Evolutionary conservation across 139 green algal species (phyloP).

Genomic region (Chara braunii): DNA sequence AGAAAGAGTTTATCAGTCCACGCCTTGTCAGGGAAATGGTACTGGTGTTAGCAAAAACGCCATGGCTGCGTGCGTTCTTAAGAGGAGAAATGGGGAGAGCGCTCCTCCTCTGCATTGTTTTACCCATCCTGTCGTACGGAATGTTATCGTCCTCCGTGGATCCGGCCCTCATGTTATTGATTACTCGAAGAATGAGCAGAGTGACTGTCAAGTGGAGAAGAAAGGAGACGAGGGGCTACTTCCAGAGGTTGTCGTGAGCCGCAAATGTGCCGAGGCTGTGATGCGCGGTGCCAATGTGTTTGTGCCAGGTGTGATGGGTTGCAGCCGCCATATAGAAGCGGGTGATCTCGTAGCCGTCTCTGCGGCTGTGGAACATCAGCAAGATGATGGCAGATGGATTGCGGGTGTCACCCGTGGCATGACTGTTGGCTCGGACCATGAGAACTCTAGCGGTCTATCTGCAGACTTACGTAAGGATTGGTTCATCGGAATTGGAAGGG

Average conservation of each 20-base stretch:
- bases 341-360: slow-evolving; percentile 69
- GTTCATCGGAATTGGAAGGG: slow-evolving; percentile 58
- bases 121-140: slow-evolving; percentile 12
- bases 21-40: too few species aligned
- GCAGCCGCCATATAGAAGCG: slow-evolving; percentile 44
- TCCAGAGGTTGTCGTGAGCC: slow-evolving; percentile 61
- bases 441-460: not conserved
- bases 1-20: too few species aligned
- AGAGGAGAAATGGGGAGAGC: too few species aligned
- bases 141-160: slow-evolving; percentile 23
- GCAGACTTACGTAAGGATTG: slow-evolving; percentile 37
- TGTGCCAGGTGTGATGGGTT: slow-evolving; percentile 62
- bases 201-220: not conserved
- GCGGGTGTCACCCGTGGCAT: slow-evolving; percentile 53
- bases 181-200: slow-evolving; percentile 1
- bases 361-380: slow-evolving; percentile 35
- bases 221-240: slow-evolving; percentile 18
- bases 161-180: slow-evolving; percentile 22
- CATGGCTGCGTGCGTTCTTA: too few species aligned
- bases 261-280: slow-evolving; percentile 73
- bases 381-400: not conserved
- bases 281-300: slow-evolving; percentile 69
- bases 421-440: slow-evolving; percentile 35
- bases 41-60: too few species aligned
- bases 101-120: too few species aligned